Percentiles rank a stretch among this genome's conserved stretches.
Conservation (phyloP, 2,329 filamentous ascomycete genomes). For the Trichoderma sp. region DNA sequence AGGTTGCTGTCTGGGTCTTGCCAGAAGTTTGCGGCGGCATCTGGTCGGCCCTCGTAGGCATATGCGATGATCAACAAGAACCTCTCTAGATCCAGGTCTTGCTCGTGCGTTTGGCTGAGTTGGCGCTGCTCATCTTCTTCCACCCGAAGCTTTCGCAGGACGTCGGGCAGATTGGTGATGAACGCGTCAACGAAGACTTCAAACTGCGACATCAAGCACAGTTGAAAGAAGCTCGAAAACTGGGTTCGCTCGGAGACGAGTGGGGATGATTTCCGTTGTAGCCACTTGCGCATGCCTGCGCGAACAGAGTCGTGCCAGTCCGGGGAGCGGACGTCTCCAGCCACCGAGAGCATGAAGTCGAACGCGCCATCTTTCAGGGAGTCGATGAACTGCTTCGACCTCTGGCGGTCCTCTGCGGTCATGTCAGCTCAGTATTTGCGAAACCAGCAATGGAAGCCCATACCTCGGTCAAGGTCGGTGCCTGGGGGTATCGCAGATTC, state of each 20-base stretch:
- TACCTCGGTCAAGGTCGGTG: slow-evolving; percentile 64
- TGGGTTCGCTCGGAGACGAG: slow-evolving; percentile 67
- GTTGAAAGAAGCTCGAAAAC: slow-evolving; percentile 73
- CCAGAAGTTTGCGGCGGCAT: slow-evolving; percentile 90
- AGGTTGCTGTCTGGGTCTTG: slow-evolving; percentile 88
- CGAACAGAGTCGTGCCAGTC: slow-evolving; percentile 89
- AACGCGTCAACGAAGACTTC: slow-evolving; percentile 90
- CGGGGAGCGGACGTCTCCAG: slow-evolving; percentile 75
- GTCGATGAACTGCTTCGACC: slow-evolving; percentile 73
- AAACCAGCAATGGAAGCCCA: slow-evolving; percentile 26
- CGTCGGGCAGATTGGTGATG: slow-evolving; percentile 93
- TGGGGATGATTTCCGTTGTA: slow-evolving; percentile 77
- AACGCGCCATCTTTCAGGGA: slow-evolving; percentile 86
- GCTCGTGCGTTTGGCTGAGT: slow-evolving; percentile 64
- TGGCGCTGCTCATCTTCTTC: slow-evolving; percentile 89
- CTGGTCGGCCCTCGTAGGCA: slow-evolving; percentile 81
- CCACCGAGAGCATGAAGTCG: slow-evolving; percentile 85
- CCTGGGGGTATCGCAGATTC: slow-evolving; percentile 58
- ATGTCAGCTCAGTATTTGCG: slow-evolving; percentile 30
- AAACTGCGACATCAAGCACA: slow-evolving; percentile 74
- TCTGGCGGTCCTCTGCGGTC: slow-evolving; percentile 64
- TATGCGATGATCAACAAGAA: slow-evolving; percentile 93
- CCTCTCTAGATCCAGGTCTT: slow-evolving; percentile 77
- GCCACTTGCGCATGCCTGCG: slow-evolving; percentile 75
- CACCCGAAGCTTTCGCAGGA: slow-evolving; percentile 78